Evolutionary conservation across 495 filamentous ascomycete species (phyloP).

Genomic region (Daldinia childiae): DNA sequence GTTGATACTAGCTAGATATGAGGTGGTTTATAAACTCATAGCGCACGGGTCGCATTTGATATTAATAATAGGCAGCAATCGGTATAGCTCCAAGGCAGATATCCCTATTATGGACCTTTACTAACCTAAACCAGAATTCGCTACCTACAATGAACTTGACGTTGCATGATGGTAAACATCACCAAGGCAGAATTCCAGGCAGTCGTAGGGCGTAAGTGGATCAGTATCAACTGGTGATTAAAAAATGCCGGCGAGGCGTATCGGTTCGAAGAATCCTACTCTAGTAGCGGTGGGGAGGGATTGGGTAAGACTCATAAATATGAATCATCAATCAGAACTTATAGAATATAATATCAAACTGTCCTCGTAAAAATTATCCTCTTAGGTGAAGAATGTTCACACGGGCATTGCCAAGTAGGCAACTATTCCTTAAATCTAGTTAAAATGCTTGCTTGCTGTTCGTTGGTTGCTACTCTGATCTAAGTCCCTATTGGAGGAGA

Average conservation of each 20-base stretch:
- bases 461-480: neutral
- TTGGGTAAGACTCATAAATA: neutral
- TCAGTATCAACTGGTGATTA: neutral
- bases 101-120: neutral
- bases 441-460: neutral
- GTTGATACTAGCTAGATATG: neutral
- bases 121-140: neutral
- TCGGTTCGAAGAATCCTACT: neutral
- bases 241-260: neutral
- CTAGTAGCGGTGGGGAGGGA: neutral
- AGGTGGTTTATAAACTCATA: neutral
- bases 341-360: neutral
- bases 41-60: neutral
- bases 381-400: neutral
- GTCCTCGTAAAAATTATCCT: neutral
- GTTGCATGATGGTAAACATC: neutral
- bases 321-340: neutral
- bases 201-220: neutral
- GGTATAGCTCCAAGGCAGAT: neutral
- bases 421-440: neutral
- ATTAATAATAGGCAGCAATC: constrained; percentile 1
- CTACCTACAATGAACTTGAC: neutral
- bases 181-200: neutral
- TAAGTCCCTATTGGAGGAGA: neutral
- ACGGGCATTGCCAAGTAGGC: neutral